Base-by-base conservation (phyloP, 2,329 filamentous ascomycete genomes). In the Blastomyces emzantsi region DNA sequence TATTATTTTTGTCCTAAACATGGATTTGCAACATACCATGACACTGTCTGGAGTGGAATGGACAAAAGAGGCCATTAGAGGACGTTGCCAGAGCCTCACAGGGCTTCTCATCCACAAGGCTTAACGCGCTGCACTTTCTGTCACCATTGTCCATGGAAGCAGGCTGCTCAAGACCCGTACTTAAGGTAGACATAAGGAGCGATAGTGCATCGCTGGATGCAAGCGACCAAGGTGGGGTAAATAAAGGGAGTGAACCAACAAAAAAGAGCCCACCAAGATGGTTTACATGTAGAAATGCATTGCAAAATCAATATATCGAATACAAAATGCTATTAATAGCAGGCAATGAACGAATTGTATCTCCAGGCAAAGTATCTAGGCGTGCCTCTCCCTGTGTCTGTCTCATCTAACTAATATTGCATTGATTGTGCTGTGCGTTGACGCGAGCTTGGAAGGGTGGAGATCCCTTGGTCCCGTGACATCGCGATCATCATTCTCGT, bases 21-120 rank as follows among this genome's bases (percentile, higher is more conserved):
- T 63, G 22, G 30, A 30, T 36, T 36, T 17, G 6, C 19, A 17
- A 52, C 63, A 41, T 63, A 66, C 76, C 77, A 67, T 77, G 73
- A 64, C 74, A 78, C 67, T 79, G 77, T 62, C 71, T 74, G 0
- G 76, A 75, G 65, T 79, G 77, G 63, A 76, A 78, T 28, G 65
- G 67, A 67, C 78, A 80, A 65, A 79, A 78, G 45, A 79, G 69
- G 7, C 75, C 73, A 69, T 79, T 76, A 62, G 73, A 64, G 49
- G 76, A 77, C 13, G 75, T 79, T 7, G 78, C 76, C 58, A 70
- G 67, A 15, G 72, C 70, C 5, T 68, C 64, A 63, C 76, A 79
- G 22, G 67, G 71, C 56, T 64, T 62, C 57, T 64, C 60, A 47
- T 67, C 62, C 22, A 63, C 61, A 28, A 64, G 60, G 28, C 60